Base-by-base conservation (phyloP, 257 asterid species). In the Ligustrum vulgare region DNA sequence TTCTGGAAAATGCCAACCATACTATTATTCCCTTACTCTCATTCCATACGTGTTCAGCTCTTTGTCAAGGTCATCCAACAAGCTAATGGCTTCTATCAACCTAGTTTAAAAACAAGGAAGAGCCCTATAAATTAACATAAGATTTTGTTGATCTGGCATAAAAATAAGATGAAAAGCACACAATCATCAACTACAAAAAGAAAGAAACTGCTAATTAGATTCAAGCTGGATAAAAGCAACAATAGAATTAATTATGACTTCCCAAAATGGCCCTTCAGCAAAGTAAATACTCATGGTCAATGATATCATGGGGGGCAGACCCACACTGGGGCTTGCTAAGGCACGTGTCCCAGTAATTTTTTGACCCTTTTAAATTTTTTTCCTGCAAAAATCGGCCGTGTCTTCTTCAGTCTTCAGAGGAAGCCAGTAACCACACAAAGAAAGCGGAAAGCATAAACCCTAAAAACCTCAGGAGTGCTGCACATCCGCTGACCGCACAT, bases 21-120 rank as follows among this genome's bases (percentile, higher is more conserved):
- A 91, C 98, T n/a, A n/a, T n/a, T 97, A 93, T 81, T 93, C 97
- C 71, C 97, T 85, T 37, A 93, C 98, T 83, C 98, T 88, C 98
- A 93, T 93, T 8, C 96, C 98, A 82, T 93, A 93, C 2, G 96
- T 90, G 72, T n/a, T n/a, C n/a, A n/a, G n/a, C n/a, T n/a, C n/a
- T n/a, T n/a, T n/a, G n/a, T n/a, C n/a, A n/a, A n/a, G 95, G 78
- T 93, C 97, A 81, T 93, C 97, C 86, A 93, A 82, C 86, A 93
- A 89, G 86, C 97, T 76, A 73, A 93, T 93, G 71, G 97, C 98
- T 93, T 1, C 96, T 93, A 76, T 93, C 98, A 68, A 93, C 97
- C 97, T 93, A 79, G 34, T 20, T 49, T 32, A 62, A 41, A 58
- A 82, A 51, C 31, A 56, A 71, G 23, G 51, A 49, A 35, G 37